Evolutionary conservation across 2,329 filamentous ascomycete genomes (phyloP).

Genomic region (Magnaporthales sp.): DNA sequence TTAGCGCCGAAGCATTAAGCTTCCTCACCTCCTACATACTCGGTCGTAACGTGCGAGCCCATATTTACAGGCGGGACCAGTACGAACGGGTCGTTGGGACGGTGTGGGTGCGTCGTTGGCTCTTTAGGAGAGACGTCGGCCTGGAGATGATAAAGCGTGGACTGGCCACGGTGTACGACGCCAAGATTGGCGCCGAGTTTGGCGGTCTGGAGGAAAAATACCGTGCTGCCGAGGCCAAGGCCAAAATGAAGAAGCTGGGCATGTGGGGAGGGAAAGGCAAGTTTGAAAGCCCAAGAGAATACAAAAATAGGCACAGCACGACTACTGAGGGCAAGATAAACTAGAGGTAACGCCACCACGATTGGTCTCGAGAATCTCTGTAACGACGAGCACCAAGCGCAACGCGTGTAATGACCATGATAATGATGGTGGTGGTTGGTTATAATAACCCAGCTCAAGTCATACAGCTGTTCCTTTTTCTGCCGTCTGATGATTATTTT

Average conservation of each 20-base stretch:
- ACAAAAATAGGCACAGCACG: constrained; percentile 54
- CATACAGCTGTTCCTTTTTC: not conserved
- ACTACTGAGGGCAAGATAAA: constrained; percentile 1
- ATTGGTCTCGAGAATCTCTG: not conserved
- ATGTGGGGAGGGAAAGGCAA: constrained; percentile 62
- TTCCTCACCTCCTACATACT: constrained; percentile 72
- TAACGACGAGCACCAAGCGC: not conserved
- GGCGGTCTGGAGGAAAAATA: constrained; percentile 61
- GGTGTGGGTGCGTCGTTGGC: constrained; percentile 59
- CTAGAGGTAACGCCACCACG: not conserved
- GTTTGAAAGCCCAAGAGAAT: constrained; percentile 77
- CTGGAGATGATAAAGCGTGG: constrained; percentile 81
- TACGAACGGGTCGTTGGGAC: constrained; percentile 87
- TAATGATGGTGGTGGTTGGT: too few relatives aligned
- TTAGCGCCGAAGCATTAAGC: constrained; percentile 66
- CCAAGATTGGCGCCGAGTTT: constrained; percentile 83
- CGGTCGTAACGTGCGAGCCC: constrained; percentile 67
- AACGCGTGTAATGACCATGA: not conserved
- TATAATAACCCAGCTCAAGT: not conserved
- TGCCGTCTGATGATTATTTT: not conserved
- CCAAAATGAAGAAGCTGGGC: constrained; percentile 55
- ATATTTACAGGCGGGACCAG: constrained; percentile 78
- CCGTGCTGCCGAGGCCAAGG: constrained; percentile 55
- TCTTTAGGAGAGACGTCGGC: constrained; percentile 69
- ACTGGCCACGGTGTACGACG: constrained; percentile 87